Conservation (phyloP, 768 basidiomycete species). For the Serendipita sp. region DNA sequence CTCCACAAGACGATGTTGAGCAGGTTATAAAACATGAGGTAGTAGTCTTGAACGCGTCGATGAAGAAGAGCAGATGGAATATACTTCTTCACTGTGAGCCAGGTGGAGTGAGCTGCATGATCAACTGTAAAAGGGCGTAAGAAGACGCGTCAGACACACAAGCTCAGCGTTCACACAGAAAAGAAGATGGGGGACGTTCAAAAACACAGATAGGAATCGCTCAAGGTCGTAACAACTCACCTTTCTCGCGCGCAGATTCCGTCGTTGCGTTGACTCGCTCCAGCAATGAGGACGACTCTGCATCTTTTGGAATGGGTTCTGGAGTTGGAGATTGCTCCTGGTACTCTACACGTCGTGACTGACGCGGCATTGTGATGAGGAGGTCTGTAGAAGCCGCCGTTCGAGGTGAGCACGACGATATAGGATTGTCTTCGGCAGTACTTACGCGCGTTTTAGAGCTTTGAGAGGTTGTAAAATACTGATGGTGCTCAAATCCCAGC, state of each 20-base stretch:
- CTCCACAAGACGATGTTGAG: constrained; percentile 62
- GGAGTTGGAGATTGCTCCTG: neutral
- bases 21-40: constrained; percentile 67
- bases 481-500: no score
- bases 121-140: neutral
- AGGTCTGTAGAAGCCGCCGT: no score
- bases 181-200: neutral
- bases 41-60: constrained; percentile 23
- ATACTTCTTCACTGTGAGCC: neutral
- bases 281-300: neutral
- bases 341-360: no score
- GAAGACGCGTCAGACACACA: no score
- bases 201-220: neutral
- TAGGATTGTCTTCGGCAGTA: no score
- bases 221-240: neutral
- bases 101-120: neutral
- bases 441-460: no score
- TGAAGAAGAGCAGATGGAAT: constrained; percentile 3
- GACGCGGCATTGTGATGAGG: neutral
- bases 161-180: no score
- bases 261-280: neutral
- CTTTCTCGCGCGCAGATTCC: neutral
- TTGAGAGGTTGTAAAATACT: no score
- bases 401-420: no score
- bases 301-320: neutral